Base-by-base conservation (phyloP, 768 basidiomycete species). In the Ramaria sp. region DNA sequence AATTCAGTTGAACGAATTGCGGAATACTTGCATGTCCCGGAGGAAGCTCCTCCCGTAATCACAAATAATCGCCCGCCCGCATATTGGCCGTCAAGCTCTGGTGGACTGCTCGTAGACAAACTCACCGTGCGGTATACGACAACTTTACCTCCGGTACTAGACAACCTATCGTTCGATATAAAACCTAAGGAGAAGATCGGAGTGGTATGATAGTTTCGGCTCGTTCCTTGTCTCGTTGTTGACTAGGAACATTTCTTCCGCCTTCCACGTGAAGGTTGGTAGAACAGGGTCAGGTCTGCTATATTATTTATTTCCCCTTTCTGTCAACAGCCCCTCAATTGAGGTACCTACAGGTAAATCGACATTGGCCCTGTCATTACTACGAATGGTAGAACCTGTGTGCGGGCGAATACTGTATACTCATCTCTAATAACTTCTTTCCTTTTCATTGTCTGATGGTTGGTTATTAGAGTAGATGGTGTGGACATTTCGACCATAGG, bases 1-100 rank as follows among this genome's bases (percentile, higher is more conserved):
- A 86, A 85, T 63, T 81, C 83, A 39, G 79, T 87, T 1, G 86
- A 88, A 63, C 79, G 86, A 57, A 81, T 87, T 22, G 75, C 79
- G 15, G 85, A 86, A 66, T 87, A 87, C 63, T 71, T 86, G 19
- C 77, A 78, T 37, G 75, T 85, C 7, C 76, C 79, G 1, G 82
- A 85, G 65, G 86, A 88, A 67, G 82, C 84, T 0, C 81, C 83
- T 42, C 77, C 82, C 0, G 69, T 81, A 45, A 74, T 82, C 52
- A 71, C 78, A 27, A 72, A 74, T 38, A 72, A 63, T 51, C 74
- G 80, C 49, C 82, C 85, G n/a, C 85, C 85, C 1, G 84, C 84
- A 1, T 81, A 81, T 59, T 87, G 84, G 85, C 84, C 85, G 3
- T 81, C 80, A 1, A 79, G 70, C 48, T 27, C 43, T 39, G 83